A percentile compares a stretch with the other conserved stretches of the same genome.
phyloP scores from a whole-genome alignment of 345 rosid species.

The Bruguiera sexangula region DNA sequence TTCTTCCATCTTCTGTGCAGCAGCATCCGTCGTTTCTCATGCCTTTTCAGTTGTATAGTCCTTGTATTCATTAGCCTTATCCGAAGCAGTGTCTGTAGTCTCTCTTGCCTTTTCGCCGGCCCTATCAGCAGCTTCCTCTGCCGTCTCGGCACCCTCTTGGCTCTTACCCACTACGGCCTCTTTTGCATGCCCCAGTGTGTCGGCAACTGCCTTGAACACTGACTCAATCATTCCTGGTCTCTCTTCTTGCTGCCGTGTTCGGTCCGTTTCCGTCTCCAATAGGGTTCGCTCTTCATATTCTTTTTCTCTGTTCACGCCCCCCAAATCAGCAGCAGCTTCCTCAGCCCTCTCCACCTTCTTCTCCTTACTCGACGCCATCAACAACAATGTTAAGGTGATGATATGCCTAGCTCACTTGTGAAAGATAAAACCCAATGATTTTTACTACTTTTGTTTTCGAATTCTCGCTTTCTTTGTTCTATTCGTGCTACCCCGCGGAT shows the following conservation, averaged over 20 bases:
- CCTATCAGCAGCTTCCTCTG: not conserved
- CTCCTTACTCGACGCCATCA: conserved; percentile 52
- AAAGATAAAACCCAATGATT: not conserved
- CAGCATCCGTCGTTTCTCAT: conserved; percentile 17
- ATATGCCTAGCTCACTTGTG: not conserved
- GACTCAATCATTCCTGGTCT: conserved; percentile 59
- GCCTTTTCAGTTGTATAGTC: conserved; percentile 11
- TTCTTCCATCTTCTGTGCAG: not conserved
- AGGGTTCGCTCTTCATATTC: conserved; percentile 11
- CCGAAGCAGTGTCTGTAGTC: not conserved
- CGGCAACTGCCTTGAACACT: conserved; percentile 50
- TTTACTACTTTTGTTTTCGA: too few species aligned
- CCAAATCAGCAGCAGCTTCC: conserved; percentile 43
- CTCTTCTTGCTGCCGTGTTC: conserved; percentile 33
- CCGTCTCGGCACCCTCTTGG: conserved; percentile 20
- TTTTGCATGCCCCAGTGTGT: conserved; percentile 53
- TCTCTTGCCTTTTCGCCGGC: conserved; percentile 7
- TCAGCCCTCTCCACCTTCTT: conserved; percentile 51
- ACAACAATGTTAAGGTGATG: not conserved
- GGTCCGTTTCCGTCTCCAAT: conserved; percentile 6
- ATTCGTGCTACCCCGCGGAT: too few species aligned
- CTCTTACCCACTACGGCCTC: conserved; percentile 57
- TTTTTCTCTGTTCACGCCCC: conserved; percentile 36
- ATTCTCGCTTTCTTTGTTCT: too few species aligned
- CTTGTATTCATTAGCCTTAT: conserved; percentile 3